Evolutionary conservation across 1,284 basidiomycete species (phyloP).

Genomic region (Fomitopsis pinicola): DNA sequence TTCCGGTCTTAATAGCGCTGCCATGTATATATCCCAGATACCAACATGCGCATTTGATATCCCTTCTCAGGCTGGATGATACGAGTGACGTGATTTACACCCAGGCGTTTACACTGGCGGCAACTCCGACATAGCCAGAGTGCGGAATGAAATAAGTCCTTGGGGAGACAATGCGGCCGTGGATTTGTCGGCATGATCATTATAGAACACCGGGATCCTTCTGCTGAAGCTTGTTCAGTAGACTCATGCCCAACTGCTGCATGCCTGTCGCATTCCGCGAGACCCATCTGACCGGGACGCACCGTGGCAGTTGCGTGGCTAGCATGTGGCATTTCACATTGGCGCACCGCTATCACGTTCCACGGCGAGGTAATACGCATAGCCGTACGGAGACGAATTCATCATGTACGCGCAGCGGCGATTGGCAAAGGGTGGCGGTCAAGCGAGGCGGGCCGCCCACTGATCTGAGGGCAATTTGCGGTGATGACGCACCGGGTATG

Average conservation of each 20-base stretch:
- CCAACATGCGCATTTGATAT: constrained; percentile 5
- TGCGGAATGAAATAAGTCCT: not conserved
- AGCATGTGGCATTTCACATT: not conserved
- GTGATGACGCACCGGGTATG: not conserved
- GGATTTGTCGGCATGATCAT: not conserved
- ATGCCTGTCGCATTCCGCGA: not conserved
- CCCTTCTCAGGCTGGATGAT: not conserved
- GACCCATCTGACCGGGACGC: not conserved
- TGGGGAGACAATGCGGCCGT: not conserved
- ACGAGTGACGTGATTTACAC: not conserved
- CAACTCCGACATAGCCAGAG: not conserved
- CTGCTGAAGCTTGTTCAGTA: not conserved
- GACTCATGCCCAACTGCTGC: not conserved
- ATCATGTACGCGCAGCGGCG: too few relatives aligned
- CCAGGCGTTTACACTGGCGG: not conserved
- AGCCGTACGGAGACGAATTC: not conserved
- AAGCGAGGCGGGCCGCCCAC: too few relatives aligned
- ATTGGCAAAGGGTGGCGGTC: too few relatives aligned
- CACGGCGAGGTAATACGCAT: not conserved
- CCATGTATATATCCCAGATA: constrained; percentile 1
- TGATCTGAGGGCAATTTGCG: too few relatives aligned
- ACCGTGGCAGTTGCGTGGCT: not conserved
- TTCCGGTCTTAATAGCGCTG: not conserved
- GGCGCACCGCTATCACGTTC: not conserved
- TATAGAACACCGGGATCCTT: not conserved